These are phyloP conservation scores for Pisolithus albus DNA, from an alignment of 768 basidiomycete genomes.

Conservation along the genomic window DNA sequence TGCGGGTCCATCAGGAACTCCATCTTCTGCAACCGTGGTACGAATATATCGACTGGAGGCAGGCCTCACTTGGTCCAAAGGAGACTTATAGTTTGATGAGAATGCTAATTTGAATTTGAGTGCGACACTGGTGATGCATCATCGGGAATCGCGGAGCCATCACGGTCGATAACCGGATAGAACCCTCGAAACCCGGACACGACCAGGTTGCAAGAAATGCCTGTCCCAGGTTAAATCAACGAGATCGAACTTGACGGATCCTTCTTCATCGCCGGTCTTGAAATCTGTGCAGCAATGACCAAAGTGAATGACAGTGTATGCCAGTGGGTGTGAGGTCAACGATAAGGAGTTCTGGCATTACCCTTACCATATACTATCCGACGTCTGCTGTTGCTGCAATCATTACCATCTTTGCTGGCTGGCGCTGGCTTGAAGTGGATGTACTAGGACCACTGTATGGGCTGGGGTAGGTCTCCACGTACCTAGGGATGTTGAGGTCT, in stretches of 20 bases:
- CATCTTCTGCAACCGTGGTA: constrained; percentile 36
- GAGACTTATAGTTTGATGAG: constrained; percentile 54
- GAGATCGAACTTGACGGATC: constrained; percentile 48
- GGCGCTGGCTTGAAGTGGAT: constrained; percentile 30
- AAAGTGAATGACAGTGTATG: neutral
- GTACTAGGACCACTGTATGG: constrained; percentile 41
- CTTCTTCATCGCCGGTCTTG: constrained; percentile 56
- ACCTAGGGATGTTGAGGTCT: too few relatives aligned
- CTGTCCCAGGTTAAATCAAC: constrained; percentile 64
- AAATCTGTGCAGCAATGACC: constrained; percentile 32
- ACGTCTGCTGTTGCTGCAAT: constrained; percentile 15
- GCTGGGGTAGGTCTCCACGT: too few relatives aligned
- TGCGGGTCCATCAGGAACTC: constrained; percentile 22
- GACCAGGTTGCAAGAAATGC: constrained; percentile 47
- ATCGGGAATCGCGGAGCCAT: constrained; percentile 33
- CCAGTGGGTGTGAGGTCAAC: too few relatives aligned
- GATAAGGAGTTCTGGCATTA: too few relatives aligned
- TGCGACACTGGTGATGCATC: constrained; percentile 29
- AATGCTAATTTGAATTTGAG: constrained; percentile 60
- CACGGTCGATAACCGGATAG: constrained; percentile 46
- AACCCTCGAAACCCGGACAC: constrained; percentile 48
- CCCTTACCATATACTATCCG: constrained; percentile 34
- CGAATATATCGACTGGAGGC: constrained; percentile 40
- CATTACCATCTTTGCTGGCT: constrained; percentile 15
- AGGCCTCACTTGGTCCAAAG: constrained; percentile 40